Percentiles rank a stretch among this genome's conserved stretches.
These are phyloP conservation scores for Warburgia ugandensis DNA, from an alignment of 164 flowering plant species.

Conservation along the genomic window DNA sequence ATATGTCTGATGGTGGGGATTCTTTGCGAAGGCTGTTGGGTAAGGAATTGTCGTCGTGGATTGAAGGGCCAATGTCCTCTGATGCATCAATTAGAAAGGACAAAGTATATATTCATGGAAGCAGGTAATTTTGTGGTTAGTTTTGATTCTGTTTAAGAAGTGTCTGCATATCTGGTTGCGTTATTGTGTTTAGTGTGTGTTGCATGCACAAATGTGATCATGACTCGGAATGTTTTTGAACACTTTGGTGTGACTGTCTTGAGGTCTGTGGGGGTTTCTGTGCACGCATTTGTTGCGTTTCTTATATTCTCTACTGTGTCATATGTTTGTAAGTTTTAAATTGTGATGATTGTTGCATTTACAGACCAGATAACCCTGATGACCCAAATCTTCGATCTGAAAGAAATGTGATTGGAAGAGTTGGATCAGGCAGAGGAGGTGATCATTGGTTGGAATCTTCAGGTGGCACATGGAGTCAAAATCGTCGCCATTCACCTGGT, in stretches of 20 bases:
- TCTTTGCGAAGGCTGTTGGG: constrained; percentile 6
- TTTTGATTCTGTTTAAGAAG: no score
- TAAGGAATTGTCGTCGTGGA: constrained; percentile 16
- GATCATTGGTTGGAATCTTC: constrained; percentile 22
- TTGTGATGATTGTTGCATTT: constrained; percentile 10
- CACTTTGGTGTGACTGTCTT: no score
- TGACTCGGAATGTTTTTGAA: no score
- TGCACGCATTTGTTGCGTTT: no score
- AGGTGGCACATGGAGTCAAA: constrained; percentile 21
- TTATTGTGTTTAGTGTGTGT: no score
- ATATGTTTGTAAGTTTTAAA: no score
- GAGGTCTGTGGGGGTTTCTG: no score
- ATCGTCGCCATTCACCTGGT: constrained; percentile 23
- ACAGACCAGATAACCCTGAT: constrained; percentile 22
- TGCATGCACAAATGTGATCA: no score
- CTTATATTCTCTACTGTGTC: no score
- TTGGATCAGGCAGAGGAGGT: constrained; percentile 22
- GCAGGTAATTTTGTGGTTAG: constrained; percentile 28
- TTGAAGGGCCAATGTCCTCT: constrained; percentile 17
- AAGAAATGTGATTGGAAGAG: constrained; percentile 22
- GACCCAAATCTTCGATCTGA: constrained; percentile 16
- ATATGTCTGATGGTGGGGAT: constrained; percentile 12
- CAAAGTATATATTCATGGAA: constrained; percentile 8
- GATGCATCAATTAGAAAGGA: constrained; percentile 16
- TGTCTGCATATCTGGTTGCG: no score